A percentile compares a stretch with the other conserved stretches of the same genome.
phyloP scores from a whole-genome alignment of 345 rosid species.

The Rhodamnia rubescens region DNA sequence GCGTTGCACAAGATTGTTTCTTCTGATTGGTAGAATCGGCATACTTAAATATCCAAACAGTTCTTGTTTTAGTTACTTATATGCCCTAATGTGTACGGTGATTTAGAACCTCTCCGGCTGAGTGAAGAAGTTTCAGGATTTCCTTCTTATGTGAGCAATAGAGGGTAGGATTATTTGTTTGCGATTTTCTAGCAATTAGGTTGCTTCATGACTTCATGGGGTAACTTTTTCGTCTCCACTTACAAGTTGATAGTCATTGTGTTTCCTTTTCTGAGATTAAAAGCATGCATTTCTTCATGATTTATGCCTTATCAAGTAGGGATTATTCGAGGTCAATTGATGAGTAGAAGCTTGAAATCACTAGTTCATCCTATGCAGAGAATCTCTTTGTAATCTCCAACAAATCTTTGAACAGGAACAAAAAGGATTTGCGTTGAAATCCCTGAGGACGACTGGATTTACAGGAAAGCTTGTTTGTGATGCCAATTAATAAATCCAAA shows the following conservation, averaged over 20 bases:
- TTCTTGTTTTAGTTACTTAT: not conserved
- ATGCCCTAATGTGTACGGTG: not conserved
- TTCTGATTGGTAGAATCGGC: not conserved
- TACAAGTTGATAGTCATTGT: not conserved
- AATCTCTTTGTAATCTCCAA: not conserved
- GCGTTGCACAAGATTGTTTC: not conserved
- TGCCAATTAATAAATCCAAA: not conserved
- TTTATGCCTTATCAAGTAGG: not conserved
- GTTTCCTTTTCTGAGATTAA: not conserved
- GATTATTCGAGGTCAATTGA: not conserved
- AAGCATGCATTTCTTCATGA: not conserved
- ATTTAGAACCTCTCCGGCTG: not conserved
- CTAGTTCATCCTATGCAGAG: not conserved
- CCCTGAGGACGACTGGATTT: not conserved
- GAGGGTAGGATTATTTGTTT: not conserved
- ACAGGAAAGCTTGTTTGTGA: not conserved
- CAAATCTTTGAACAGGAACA: not conserved
- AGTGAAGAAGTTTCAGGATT: not conserved
- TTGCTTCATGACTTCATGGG: not conserved
- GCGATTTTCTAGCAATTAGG: not conserved
- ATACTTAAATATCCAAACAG: not conserved
- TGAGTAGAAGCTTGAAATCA: not conserved
- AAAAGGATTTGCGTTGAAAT: not conserved
- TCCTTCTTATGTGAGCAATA: not conserved
- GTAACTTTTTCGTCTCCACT: not conserved